Evolutionary conservation across 2,329 filamentous ascomycete species (phyloP), one percentile per base, ranked within the genome.

Genomic region (Peltaster fructicola): DNA sequence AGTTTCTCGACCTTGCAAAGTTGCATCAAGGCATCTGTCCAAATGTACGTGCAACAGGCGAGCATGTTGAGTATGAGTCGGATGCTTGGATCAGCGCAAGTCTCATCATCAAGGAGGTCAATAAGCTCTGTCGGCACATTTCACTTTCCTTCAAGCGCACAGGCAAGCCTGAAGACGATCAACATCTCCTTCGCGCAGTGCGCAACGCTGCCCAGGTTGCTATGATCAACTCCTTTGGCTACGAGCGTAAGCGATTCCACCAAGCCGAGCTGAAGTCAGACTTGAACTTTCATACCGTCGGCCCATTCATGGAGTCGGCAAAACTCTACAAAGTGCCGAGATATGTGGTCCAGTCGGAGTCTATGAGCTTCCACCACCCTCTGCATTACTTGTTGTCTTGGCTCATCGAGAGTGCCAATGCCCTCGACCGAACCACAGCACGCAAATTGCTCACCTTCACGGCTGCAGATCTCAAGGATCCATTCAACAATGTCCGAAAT

Each of bases 71-170:
- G 50, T 98, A 95, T 45, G 88, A 98, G 52, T 90, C 84, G 2
- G 90, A 98, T 52, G 78, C 81, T 11, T 98, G 88, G 88, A 95
- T 98, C 26, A 90, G 80, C 30, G 85, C 88, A 3, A 92, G 84
- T 5, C 63, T 95, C 24, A 78, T 98, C 30, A 93, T 88, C 24
- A 68, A 85, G 24, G 85, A 98, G 48, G 85, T 98, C 48, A 95
- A 95, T 46, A 72, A 80, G 26, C 65, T 95, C 17, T 92, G 85
- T 43, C 67, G 84, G 34, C 77, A 88, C 41, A 75, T 95, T 30
- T 73, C 82, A 0, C 79, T 91, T 39, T 73, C 88, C 0, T 98
- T 92, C 59, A 68, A 70, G 24, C 67, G 73, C 43, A 65, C 65
- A 20, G 62, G 65, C 8, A 15, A 60, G 65, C n/a, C 64, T 4